Conservation (phyloP, 83 land plant species). For the Diphasiastrum complanatum region DNA sequence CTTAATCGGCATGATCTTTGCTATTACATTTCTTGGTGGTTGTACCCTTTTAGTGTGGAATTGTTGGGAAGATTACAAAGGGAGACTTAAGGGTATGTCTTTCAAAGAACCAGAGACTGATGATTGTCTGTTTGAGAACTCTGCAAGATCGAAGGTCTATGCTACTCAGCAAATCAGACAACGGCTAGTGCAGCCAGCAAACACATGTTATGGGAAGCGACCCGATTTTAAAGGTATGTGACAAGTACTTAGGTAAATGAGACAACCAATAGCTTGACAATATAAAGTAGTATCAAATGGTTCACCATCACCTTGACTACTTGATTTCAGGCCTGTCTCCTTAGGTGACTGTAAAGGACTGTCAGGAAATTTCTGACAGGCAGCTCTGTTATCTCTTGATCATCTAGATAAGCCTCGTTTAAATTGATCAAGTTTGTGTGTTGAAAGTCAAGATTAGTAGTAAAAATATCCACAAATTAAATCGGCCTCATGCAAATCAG, state of each 20-base stretch:
- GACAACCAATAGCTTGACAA: not conserved
- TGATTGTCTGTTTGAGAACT: conserved; percentile 1
- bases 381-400: too few relatives aligned
- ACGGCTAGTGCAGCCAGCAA: conserved; percentile 28
- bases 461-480: too few relatives aligned
- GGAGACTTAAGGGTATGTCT: not conserved
- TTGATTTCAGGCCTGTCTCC: too few relatives aligned
- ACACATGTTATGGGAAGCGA: conserved; percentile 49
- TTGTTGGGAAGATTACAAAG: conserved; percentile 29
- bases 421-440: too few relatives aligned
- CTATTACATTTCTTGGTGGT: conserved; percentile 55
- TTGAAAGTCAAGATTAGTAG: too few relatives aligned
- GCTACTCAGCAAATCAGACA: conserved; percentile 15
- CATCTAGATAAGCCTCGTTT: too few relatives aligned
- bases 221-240: conserved; percentile 79
- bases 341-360: too few relatives aligned
- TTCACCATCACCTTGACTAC: not conserved
- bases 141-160: conserved; percentile 7
- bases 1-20: conserved; percentile 41
- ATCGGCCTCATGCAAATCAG: not conserved
- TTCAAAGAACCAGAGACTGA: not conserved
- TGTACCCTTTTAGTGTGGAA: conserved; percentile 52
- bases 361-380: too few relatives aligned
- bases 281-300: not conserved
- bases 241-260: conserved; percentile 1